These are phyloP conservation scores for Aspergillus panamensis DNA, from an alignment of 495 filamentous ascomycete genomes.

Conservation along the genomic window DNA sequence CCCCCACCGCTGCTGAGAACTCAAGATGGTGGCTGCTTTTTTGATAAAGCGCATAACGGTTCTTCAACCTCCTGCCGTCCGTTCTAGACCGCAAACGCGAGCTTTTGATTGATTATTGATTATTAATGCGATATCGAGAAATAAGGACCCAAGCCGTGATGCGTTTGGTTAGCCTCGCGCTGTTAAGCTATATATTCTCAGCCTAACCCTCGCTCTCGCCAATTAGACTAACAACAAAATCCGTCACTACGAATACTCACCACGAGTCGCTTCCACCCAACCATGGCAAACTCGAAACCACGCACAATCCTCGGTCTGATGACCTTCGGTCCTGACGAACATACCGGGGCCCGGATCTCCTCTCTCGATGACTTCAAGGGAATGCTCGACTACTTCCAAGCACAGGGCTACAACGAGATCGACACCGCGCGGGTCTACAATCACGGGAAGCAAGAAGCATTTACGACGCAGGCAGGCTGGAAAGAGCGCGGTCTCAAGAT, in stretches of 20 bases:
- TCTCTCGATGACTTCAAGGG: slow-evolving; percentile 58
- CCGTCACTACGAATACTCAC: background rate
- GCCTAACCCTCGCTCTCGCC: background rate
- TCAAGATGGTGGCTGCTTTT: no score
- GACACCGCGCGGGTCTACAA: slow-evolving; percentile 78
- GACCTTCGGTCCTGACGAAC: slow-evolving; percentile 53
- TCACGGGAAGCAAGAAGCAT: slow-evolving; percentile 73
- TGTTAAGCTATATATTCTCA: background rate
- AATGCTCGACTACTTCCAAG: slow-evolving; percentile 65
- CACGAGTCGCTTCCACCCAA: background rate
- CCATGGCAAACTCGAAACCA: slow-evolving; percentile 50
- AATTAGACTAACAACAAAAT: background rate
- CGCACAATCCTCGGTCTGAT: slow-evolving; percentile 58
- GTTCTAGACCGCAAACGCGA: no score
- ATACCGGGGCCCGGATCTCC: slow-evolving; percentile 65
- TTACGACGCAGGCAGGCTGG: slow-evolving; percentile 72
- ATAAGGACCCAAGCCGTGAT: background rate
- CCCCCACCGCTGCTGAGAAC: no score
- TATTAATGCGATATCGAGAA: no score
- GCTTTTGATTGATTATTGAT: no score
- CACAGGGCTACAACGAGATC: slow-evolving; percentile 70
- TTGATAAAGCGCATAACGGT: no score
- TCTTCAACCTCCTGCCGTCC: no score
- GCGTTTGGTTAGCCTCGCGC: slow-evolving; percentile 4
- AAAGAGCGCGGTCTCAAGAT: slow-evolving; percentile 75